Evolutionary conservation across 306 rosid species (phyloP).

Genomic region (Calophaca sinica): DNA sequence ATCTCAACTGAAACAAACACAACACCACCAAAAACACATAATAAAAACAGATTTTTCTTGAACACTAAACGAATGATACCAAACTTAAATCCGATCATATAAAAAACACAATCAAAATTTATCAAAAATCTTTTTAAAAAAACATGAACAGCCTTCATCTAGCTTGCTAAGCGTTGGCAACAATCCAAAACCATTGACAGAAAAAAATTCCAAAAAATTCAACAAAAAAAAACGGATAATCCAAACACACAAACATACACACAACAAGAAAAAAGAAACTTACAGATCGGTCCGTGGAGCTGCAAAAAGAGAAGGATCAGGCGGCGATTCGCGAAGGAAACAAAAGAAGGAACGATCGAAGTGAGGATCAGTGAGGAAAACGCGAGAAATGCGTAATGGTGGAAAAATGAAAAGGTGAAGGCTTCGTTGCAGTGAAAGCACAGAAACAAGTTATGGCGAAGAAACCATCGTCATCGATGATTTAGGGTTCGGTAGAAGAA

Average conservation of each 20-base stretch:
- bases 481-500: constrained; percentile 52
- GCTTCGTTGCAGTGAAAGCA: constrained; percentile 33
- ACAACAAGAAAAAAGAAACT: constrained; percentile 30
- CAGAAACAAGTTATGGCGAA: constrained; percentile 19
- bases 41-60: constrained; percentile 10
- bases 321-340: constrained; percentile 19
- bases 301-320: constrained; percentile 53
- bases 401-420: neutral
- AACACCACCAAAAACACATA: neutral
- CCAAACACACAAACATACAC: constrained; percentile 22
- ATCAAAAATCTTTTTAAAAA: neutral
- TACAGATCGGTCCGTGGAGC: constrained; percentile 60
- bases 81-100: constrained; percentile 58
- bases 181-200: neutral
- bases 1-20: constrained; percentile 23
- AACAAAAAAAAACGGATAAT: neutral
- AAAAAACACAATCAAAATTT: constrained; percentile 7
- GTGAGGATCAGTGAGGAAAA: constrained; percentile 48
- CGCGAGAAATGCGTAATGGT: constrained; percentile 33
- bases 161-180: constrained; percentile 32
- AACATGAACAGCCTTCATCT: constrained; percentile 10
- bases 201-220: too few relatives aligned
- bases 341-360: constrained; percentile 40
- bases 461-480: constrained; percentile 21
- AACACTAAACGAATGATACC: constrained; percentile 16